phyloP scores from a whole-genome alignment of 306 rosid genomes.

The Vigna reflexopilosa region DNA sequence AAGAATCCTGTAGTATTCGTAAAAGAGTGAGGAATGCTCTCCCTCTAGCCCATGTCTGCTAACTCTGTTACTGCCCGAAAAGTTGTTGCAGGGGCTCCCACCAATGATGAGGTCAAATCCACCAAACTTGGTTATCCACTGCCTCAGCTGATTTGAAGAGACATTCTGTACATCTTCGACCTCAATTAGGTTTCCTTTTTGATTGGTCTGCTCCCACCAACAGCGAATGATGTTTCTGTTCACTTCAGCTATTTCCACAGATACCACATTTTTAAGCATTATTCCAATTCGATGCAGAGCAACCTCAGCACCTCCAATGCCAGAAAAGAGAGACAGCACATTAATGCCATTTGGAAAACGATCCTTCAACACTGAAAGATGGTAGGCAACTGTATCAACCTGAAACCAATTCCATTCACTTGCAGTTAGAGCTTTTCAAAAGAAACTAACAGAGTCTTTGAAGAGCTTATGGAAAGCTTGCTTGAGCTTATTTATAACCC shows the following conservation, averaged over 20 bases:
- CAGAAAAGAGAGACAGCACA: slow-evolving; percentile 81
- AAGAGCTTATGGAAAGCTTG: background rate
- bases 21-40: slow-evolving; percentile 64
- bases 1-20: slow-evolving; percentile 52
- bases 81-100: slow-evolving; percentile 86
- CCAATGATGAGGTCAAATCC: slow-evolving; percentile 86
- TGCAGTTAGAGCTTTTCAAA: background rate
- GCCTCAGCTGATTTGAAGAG: slow-evolving; percentile 49
- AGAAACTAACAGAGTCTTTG: slow-evolving; percentile 3
- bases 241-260: slow-evolving; percentile 66
- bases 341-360: slow-evolving; percentile 71
- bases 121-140: slow-evolving; percentile 55
- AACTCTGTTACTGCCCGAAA: slow-evolving; percentile 75
- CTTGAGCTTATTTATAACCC: background rate
- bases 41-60: slow-evolving; percentile 69
- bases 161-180: slow-evolving; percentile 62
- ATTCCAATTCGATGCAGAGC: slow-evolving; percentile 77
- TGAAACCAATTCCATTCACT: slow-evolving; percentile 45
- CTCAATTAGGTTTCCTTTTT: slow-evolving; percentile 65
- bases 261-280: slow-evolving; percentile 68
- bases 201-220: slow-evolving; percentile 92
- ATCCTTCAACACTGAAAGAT: slow-evolving; percentile 70
- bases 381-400: slow-evolving; percentile 85
- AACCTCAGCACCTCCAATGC: slow-evolving; percentile 85
- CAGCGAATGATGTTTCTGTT: slow-evolving; percentile 66